Conservation (phyloP, 2,329 filamentous ascomycete species). For the Teratosphaeria destructans region DNA sequence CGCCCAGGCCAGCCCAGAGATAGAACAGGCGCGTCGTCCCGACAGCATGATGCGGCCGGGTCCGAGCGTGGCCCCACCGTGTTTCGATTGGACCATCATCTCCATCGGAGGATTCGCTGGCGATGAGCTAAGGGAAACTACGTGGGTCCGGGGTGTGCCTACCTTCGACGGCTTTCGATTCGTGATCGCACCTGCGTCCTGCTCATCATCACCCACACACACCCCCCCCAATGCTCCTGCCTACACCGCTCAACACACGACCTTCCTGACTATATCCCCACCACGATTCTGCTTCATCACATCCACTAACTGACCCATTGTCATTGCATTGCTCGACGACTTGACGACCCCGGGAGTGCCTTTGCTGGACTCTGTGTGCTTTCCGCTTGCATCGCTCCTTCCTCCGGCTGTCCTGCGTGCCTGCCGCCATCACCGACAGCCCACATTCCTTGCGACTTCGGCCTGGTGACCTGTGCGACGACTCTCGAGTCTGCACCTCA, state of each 20-base stretch:
- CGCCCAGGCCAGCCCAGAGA: not conserved
- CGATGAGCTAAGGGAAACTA: not conserved
- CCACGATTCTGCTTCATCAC: not conserved
- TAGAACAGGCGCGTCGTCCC: not conserved
- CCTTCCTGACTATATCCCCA: not conserved
- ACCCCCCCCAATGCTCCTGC: not conserved
- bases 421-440: not conserved
- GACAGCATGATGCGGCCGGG: not conserved
- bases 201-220: not conserved
- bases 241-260: not conserved
- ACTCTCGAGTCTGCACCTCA: not conserved
- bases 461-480: not conserved
- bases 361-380: not conserved
- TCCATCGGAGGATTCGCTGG: too few species aligned
- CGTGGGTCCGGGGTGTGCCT: not conserved
- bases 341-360: not conserved
- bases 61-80: not conserved
- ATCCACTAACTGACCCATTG: not conserved
- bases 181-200: not conserved
- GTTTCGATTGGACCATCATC: not conserved
- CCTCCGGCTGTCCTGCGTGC: not conserved
- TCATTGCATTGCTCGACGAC: not conserved
- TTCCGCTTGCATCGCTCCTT: not conserved
- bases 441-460: not conserved
- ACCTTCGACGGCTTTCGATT: not conserved